Evolutionary conservation across 2,329 filamentous ascomycete genomes (phyloP).

Genomic region (Rutstroemia sp.): DNA sequence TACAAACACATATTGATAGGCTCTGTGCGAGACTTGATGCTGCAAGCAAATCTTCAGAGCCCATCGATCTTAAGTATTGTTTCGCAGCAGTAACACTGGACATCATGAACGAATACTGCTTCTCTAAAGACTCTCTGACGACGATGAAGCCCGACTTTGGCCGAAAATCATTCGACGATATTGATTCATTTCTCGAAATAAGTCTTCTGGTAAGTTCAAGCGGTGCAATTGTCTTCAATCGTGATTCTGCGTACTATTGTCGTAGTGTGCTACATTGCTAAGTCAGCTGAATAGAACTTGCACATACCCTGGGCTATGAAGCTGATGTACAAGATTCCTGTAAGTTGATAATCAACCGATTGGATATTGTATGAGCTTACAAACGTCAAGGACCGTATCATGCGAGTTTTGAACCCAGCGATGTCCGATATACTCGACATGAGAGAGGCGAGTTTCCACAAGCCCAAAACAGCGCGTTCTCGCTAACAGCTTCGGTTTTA

Average conservation of each 20-base stretch:
- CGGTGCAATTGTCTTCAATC: background rate
- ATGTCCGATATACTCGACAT: background rate
- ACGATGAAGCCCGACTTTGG: background rate
- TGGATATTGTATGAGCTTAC: background rate
- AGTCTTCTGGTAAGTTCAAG: background rate
- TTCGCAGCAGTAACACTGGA: background rate
- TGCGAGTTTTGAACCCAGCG: slow-evolving; percentile 3
- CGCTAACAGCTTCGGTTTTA: slow-evolving; percentile 28
- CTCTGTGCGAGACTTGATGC: background rate
- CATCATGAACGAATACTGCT: slow-evolving; percentile 6
- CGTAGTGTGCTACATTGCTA: background rate
- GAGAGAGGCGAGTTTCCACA: background rate
- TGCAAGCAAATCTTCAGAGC: background rate
- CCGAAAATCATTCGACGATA: background rate
- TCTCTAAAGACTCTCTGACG: slow-evolving; percentile 7
- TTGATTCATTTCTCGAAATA: background rate
- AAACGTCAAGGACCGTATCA: background rate
- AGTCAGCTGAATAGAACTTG: background rate
- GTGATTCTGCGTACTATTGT: background rate
- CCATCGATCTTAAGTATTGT: slow-evolving; percentile 1
- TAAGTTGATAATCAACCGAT: background rate
- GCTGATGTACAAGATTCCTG: background rate
- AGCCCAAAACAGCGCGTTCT: slow-evolving; percentile 1
- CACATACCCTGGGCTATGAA: background rate
- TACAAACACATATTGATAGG: slow-evolving; percentile 1